Evolutionary conservation across 2,329 filamentous ascomycete species (phyloP).

Genomic region (Fusarium tjaetaba): DNA sequence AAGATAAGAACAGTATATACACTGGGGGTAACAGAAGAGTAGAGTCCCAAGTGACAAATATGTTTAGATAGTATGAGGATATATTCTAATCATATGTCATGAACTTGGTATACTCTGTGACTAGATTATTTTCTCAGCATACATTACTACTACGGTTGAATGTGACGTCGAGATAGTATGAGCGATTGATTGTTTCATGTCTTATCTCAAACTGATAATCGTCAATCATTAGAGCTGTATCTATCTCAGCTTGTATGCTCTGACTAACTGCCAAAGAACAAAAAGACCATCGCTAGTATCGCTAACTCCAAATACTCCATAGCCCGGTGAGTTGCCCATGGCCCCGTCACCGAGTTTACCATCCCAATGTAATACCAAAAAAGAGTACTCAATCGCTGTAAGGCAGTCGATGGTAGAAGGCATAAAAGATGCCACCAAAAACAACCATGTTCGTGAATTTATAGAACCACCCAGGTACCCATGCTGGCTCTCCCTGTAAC

Average conservation of each 20-base stretch:
- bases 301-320: not conserved
- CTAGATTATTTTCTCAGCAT: not conserved
- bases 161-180: not conserved
- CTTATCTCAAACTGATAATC: not conserved
- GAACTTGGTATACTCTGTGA: not conserved
- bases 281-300: not conserved
- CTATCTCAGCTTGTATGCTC: not conserved
- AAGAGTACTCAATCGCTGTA: not conserved
- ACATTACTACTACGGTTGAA: not conserved
- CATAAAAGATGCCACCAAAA: not conserved
- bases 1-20: not conserved
- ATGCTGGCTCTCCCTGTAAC: not conserved
- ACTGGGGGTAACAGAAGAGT: not conserved
- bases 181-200: not conserved
- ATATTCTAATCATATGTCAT: not conserved
- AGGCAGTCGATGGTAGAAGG: not conserved
- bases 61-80: not conserved
- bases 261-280: not conserved
- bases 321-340: not conserved
- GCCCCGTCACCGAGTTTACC: not conserved
- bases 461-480: not conserved
- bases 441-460: not conserved
- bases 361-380: not conserved
- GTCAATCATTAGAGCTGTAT: not conserved
- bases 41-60: not conserved